Base-by-base conservation (phyloP, 1,139 yeast species). In the Geotrichum europaeum region DNA sequence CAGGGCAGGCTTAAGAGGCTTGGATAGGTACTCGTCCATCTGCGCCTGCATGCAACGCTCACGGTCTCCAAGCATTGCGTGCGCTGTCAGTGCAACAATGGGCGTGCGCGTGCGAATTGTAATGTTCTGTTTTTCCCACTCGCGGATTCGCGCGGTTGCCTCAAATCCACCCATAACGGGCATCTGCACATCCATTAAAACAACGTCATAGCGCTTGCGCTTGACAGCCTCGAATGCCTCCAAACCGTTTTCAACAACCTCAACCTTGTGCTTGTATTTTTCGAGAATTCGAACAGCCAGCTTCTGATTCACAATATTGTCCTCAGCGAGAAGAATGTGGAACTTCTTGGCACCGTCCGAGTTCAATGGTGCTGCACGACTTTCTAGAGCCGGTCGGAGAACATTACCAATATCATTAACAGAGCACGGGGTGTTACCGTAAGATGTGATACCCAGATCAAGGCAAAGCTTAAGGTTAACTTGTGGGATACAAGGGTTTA, bases 81-180 rank as follows among this genome's bases (percentile, higher is more conserved):
- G 96, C 0, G 96, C 96, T 0, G 96, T 89, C 61, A 89, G 78
- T 0, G 96, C 96, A 68, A 89, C 89, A 66, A 89, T 89, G 28
- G 96, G 96, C 1, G 95, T 86, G 63, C 96, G 79, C 64, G 89
- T 89, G 40, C 81, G 77, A 47, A 86, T 85, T n/a, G 89, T 89
- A 64, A 86, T 84, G 57, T 85, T 80, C 73, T 86, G 89, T 76
- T 81, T 84, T 74, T 89, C 96, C 95, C 95, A 89, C 72, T 87
- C 92, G 68, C 96, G 78, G 60, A 89, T 89, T 72, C 84, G 83
- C 61, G 87, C 89, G 1, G 96, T 89, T 3, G 96, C 96, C 71
- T 89, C 96, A 72, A 89, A 89, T 0, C 96, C 96, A 53, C 96
- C 96, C 95, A 89, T 89, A 9, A 89, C 90, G 6, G 96, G 96